These are phyloP conservation scores for Pezicula neosporulosa DNA, from an alignment of 2,329 filamentous ascomycete species.

Conservation along the genomic window DNA sequence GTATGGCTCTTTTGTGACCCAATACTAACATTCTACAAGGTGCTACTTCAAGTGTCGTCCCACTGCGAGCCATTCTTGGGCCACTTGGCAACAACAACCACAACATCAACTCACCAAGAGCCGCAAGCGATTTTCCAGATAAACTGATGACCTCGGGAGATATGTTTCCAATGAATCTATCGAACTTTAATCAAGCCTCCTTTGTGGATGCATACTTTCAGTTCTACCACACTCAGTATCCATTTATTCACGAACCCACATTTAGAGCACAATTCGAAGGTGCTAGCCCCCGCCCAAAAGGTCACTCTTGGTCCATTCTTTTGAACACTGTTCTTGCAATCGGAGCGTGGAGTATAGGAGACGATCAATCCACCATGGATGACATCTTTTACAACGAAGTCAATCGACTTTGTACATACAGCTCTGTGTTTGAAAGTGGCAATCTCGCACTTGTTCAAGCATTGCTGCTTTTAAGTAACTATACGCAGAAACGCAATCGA, in stretches of 20 bases:
- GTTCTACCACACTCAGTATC: slow-evolving; percentile 14
- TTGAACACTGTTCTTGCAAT: slow-evolving; percentile 13
- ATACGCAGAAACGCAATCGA: slow-evolving; percentile 45
- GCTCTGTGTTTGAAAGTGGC: slow-evolving; percentile 37
- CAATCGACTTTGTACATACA: slow-evolving; percentile 33
- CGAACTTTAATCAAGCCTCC: background rate
- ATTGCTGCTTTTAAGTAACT: slow-evolving; percentile 42
- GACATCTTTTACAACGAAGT: slow-evolving; percentile 8
- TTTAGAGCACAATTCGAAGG: slow-evolving; percentile 14
- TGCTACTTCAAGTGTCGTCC: slow-evolving; percentile 11
- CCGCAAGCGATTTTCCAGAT: background rate
- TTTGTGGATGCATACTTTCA: slow-evolving; percentile 16
- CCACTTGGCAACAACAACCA: background rate
- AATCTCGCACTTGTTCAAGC: slow-evolving; percentile 42
- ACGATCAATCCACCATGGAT: slow-evolving; percentile 10
- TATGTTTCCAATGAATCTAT: background rate
- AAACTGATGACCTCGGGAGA: background rate
- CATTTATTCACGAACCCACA: slow-evolving; percentile 15
- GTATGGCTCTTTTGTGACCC: background rate
- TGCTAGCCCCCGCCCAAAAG: slow-evolving; percentile 9
- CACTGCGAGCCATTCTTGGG: slow-evolving; percentile 3
- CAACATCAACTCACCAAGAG: slow-evolving; percentile 1
- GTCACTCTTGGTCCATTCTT: slow-evolving; percentile 15
- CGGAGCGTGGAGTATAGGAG: slow-evolving; percentile 13
- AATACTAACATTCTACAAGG: background rate